Evolutionary conservation across 371 early-diverging fungal species (phyloP).

Genomic region (Mucor lusitanicus): DNA sequence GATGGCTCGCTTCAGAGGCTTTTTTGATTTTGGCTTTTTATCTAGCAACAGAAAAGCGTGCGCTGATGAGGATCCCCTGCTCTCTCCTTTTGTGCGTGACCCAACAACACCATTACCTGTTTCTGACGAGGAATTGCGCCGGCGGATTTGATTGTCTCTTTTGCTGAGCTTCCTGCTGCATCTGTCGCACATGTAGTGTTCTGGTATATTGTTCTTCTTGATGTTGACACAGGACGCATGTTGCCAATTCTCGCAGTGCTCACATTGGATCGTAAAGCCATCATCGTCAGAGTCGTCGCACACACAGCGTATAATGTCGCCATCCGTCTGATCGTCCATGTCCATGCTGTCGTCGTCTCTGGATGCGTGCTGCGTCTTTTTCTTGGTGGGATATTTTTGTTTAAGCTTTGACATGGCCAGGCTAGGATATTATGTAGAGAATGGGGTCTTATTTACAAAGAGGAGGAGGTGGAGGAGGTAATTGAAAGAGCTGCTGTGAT

Average conservation of each 20-base stretch:
- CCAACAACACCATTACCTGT: background rate
- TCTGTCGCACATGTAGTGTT: slow-evolving; percentile 82
- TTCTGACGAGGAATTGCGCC: background rate
- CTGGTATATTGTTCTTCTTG: slow-evolving; percentile 43
- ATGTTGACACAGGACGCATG: slow-evolving; percentile 82
- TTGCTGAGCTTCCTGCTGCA: slow-evolving; percentile 51
- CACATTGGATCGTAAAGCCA: slow-evolving; percentile 98
- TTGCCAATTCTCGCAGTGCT: slow-evolving; percentile 94
- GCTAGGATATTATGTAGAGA: background rate
- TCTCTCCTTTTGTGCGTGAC: no score
- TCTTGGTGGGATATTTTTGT: background rate
- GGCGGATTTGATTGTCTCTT: background rate
- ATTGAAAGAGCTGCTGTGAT: background rate
- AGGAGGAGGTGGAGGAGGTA: background rate
- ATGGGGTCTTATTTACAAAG: background rate
- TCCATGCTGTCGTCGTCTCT: background rate
- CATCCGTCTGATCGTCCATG: background rate
- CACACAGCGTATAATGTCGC: slow-evolving; percentile 83
- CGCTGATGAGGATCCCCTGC: background rate
- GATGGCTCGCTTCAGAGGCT: background rate
- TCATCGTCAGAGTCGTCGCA: slow-evolving; percentile 95
- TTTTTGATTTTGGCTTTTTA: background rate
- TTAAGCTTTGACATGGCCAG: background rate
- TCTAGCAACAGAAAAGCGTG: background rate
- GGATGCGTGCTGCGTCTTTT: background rate